Base-by-base conservation (phyloP, 371 early-diverging fungal genomes). In the Mucor racemosus region DNA sequence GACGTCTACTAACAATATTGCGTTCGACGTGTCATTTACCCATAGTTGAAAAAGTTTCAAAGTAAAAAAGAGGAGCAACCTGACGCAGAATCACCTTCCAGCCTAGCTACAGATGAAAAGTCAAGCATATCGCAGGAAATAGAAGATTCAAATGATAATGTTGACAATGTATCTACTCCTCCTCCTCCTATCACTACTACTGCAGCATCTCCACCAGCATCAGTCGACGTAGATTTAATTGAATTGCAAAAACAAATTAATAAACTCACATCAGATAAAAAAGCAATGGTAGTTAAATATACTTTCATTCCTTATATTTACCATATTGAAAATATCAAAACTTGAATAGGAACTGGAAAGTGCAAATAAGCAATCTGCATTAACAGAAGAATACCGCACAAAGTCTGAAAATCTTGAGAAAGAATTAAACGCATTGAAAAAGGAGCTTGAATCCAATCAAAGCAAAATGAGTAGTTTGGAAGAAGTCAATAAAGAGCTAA, bases 11-110 rank as follows among this genome's bases (percentile, higher is more conserved):
- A 26, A 26, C 3, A 26, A 26, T 26, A 26, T 26, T 26, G 3
- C 59, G 15, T 56, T 56, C 11, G 41, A 57, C 35, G 21, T 39
- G 21, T 60, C 15, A 26, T 3, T 26, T 26, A 26, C 17, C 38
- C 17, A 38, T 61, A 76, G 77, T 61, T 76, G 21, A 76, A 74
- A 41, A 76, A 76, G 40, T 76, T 74, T 40, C 77, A 76, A 68
- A 66, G 60, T 33, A 76, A 76, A 38, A 71, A 74, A 38, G 58
- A 44, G 11, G 62, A 63, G 6, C 44, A 50, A 10, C 7, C 34
- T 33, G 15, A 56, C 13, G 4, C 21, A 13, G 42, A 41, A 39
- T 13, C n/a, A 53, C 54, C 50, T 26, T 6, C 19, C 21, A 36
- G 36, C 4, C 11, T 13, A 17, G 17, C 17, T 5, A 14, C 36